Base-by-base conservation (phyloP, 1,139 yeast species). In the Maudiozyma humilis region DNA sequence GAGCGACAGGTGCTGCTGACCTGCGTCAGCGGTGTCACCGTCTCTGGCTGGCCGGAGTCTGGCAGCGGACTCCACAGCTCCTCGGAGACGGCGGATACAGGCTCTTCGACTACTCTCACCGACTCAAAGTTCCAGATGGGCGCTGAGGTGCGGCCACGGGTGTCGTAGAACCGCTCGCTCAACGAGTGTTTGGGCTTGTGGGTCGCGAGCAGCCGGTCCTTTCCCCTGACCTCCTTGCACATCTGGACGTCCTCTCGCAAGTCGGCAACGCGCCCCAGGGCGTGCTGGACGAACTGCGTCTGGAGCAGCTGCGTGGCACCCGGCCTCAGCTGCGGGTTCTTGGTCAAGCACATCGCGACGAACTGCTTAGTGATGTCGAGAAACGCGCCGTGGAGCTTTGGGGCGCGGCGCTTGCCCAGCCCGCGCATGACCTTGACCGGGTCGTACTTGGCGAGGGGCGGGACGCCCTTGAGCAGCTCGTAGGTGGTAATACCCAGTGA, bases 401-500 rank as follows among this genome's bases (percentile, higher is more conserved):
- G 95, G 0, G 95, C 78, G 36, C 77, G 75, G 39, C 74, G 69
- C 45, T 73, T 73, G 17, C 94, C 93, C 44, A 88, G 81, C 47
- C 78, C 76, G 56, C 81, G 75, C 46, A 88, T 67, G 0, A 84
- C 83, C 52, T 82, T 79, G 77, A 82, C 73, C 10, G 95, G 94
- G 46, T 82, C 86, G 46, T 74, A 68, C 29, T 79, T 76, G 0
- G 84, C 64, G 43, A 77, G 68, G 1, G 95, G 95, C 0, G 93
- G 91, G 5, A 72, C 64, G 0, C 95, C 94, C 3, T 78, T 77
- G 1, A 81, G 70, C 39, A 86, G 63, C 59, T 86, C 95, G 51
- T 82, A 80, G 0, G 83, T 75, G 1, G 95, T 86, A 41, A 86
- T 85, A 0, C 95, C 95, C 3, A 84, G 68, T 0, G 94, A 84